Evolutionary conservation across 305 asterid species (phyloP), one percentile per base, ranked within the genome.

Genomic region (Andrographis paniculata): DNA sequence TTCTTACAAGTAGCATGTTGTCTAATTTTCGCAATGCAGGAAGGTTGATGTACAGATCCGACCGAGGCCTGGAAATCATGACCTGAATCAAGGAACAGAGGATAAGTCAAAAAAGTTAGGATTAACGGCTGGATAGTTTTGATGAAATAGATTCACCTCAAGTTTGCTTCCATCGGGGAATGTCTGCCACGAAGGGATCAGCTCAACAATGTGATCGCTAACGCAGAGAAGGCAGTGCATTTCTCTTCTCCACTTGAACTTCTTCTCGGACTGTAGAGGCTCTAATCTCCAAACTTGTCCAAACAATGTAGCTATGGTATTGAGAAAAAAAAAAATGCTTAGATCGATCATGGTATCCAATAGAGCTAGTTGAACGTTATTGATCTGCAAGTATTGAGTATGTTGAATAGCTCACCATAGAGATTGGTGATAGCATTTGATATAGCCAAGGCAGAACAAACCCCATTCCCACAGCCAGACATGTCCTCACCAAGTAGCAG

Each of bases 381-480:
- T n/a, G n/a, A n/a, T n/a, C n/a, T n/a, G n/a, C n/a, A n/a, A n/a
- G n/a, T n/a, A n/a, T n/a, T n/a, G n/a, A n/a, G 18, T n/a, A 3
- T 5, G 37, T 31, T 12, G 12, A 14, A 14, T 17, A 51, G 42
- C 53, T 41, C 66, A 89, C 98, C 96, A 48, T 78, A 86, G 21
- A 91, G 76, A 61, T 91, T 91, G 14, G 98, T 89, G 58, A 89
- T 68, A 62, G 95, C 71, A 61, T 86, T 89, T 13, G 98, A 89
- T 68, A 89, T 75, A 40, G 98, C 85, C 59, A 83, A 46, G 16
- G 96, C 95, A 21, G 98, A 65, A 50, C 74, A 78, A 56, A 80
- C 98, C 40, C 98, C 98, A 69, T 85, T 80, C n/a, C 98, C 98
- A 72, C 88, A 69, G 19, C 98, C 96, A 60, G 98, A 91, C 98